Percentiles rank a stretch among this genome's conserved stretches.
These are phyloP conservation scores for Seiridium cupressi DNA, from an alignment of 2,329 filamentous ascomycete genomes.

Conservation along the genomic window DNA sequence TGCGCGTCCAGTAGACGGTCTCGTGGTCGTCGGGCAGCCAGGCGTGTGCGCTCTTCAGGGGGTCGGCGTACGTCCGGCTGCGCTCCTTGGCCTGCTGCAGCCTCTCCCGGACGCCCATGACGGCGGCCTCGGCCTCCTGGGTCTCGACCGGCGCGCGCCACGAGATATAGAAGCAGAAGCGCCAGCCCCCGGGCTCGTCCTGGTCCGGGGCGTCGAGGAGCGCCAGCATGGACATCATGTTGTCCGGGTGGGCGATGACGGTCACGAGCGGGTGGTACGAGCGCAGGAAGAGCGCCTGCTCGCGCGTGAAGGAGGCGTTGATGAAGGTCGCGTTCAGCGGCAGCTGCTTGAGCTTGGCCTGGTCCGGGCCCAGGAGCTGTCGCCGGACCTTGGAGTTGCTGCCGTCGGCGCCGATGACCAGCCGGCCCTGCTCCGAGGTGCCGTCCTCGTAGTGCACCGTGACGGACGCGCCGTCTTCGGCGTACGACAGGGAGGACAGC, in stretches of 20 bases:
- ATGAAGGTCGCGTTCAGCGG: slow-evolving; percentile 44
- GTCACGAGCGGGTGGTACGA: slow-evolving; percentile 42
- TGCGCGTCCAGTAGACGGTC: slow-evolving; percentile 24
- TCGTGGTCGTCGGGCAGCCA: slow-evolving; percentile 27
- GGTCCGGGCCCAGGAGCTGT: slow-evolving; percentile 26
- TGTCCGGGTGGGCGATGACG: slow-evolving; percentile 38
- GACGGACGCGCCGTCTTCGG: slow-evolving; percentile 21
- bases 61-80: slow-evolving; percentile 36
- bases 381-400: slow-evolving; percentile 25
- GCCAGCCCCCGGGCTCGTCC: slow-evolving; percentile 37
- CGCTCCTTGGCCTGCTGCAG: slow-evolving; percentile 37
- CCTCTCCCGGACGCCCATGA: slow-evolving; percentile 31
- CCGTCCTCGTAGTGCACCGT: slow-evolving; percentile 31
- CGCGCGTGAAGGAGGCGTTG: slow-evolving; percentile 35
- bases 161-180: slow-evolving; percentile 47
- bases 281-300: slow-evolving; percentile 41
- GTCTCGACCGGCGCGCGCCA: slow-evolving; percentile 37
- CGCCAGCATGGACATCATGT: slow-evolving; percentile 43
- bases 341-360: slow-evolving; percentile 31
- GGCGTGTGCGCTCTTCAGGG: slow-evolving; percentile 39
- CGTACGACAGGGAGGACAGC: slow-evolving; percentile 30
- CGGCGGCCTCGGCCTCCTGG: slow-evolving; percentile 32
- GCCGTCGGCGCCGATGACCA: slow-evolving; percentile 33
- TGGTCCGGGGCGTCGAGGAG: slow-evolving; percentile 36
- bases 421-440: slow-evolving; percentile 19